These are phyloP conservation scores for Fusarium secorum DNA, from an alignment of 2,329 filamentous ascomycete genomes.

Conservation along the genomic window DNA sequence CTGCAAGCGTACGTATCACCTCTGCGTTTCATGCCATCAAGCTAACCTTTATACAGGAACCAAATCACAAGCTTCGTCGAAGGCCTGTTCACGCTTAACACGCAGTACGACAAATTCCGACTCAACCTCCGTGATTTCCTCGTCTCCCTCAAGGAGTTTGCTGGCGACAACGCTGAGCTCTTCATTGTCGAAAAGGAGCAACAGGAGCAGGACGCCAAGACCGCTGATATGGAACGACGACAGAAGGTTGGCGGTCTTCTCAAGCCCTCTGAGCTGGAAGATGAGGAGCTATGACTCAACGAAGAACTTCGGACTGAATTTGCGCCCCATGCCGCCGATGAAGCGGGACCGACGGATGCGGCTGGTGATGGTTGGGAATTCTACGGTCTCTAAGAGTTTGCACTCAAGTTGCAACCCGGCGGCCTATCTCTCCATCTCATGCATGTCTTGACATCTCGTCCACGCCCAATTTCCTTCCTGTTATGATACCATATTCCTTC, in stretches of 20 bases:
- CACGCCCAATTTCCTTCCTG: conserved; percentile 41
- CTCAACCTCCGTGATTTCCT: conserved; percentile 95
- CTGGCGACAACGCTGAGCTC: conserved; percentile 92
- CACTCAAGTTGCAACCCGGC: neutral
- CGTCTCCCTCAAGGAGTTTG: conserved; percentile 96
- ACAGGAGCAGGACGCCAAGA: conserved; percentile 83
- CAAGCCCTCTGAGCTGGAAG: conserved; percentile 96
- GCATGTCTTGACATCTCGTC: conserved; percentile 14
- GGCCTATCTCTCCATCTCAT: neutral
- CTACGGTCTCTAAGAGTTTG: conserved; percentile 62
- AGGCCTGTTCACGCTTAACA: conserved; percentile 86
- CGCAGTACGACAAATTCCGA: conserved; percentile 93
- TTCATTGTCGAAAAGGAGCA: conserved; percentile 95
- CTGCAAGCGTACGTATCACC: conserved; percentile 76
- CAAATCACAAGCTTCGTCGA: conserved; percentile 93
- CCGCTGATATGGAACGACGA: conserved; percentile 87
- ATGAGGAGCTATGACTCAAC: conserved; percentile 87
- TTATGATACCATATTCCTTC: conserved; percentile 45
- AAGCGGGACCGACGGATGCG: conserved; percentile 39
- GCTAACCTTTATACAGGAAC: conserved; percentile 61
- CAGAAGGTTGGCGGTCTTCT: conserved; percentile 95
- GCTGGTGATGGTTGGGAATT: conserved; percentile 69
- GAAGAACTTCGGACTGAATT: conserved; percentile 72
- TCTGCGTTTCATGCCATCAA: neutral
- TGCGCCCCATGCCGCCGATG: conserved; percentile 50